phyloP scores from a whole-genome alignment of 306 rosid species.

The Medicago lupulina region DNA sequence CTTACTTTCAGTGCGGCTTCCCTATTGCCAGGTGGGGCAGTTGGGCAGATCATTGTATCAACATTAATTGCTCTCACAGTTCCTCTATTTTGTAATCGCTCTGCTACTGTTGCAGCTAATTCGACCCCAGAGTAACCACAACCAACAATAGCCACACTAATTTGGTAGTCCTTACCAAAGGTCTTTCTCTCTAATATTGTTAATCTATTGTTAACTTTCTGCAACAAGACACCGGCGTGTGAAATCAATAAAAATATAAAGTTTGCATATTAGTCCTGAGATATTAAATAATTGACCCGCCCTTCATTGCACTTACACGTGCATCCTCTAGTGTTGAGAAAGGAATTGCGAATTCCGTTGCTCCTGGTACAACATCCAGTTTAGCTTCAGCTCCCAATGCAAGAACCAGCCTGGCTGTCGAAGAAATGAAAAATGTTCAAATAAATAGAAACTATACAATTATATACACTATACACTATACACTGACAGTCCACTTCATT shows the following conservation, averaged over 20 bases:
- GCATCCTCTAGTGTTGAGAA: conserved; percentile 94
- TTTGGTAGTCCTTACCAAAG: conserved; percentile 68
- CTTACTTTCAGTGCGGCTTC: conserved; percentile 89
- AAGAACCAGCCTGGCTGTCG: conserved; percentile 97
- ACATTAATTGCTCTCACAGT: conserved; percentile 81
- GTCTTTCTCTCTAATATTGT: conserved; percentile 78
- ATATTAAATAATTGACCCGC: conserved; percentile 28
- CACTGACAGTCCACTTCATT: conserved; percentile 27
- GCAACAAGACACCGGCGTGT: conserved; percentile 43
- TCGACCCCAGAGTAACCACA: conserved; percentile 97
- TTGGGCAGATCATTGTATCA: conserved; percentile 72
- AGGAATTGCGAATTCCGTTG: conserved; percentile 78
- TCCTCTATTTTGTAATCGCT: conserved; percentile 84
- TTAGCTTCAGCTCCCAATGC: conserved; percentile 94
- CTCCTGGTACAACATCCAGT: conserved; percentile 91
- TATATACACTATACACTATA: not conserved
- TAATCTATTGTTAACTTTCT: conserved; percentile 76
- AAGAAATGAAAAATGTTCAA: conserved; percentile 47
- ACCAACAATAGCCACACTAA: conserved; percentile 91
- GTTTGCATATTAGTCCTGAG: conserved; percentile 9
- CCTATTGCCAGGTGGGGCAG: conserved; percentile 83
- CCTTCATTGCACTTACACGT: conserved; percentile 57
- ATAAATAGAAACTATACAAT: conserved; percentile 34
- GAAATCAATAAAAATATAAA: conserved; percentile 22
- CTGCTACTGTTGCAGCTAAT: conserved; percentile 92